Evolutionary conservation across 192 early-diverging fungal genomes (phyloP), one percentile per base, ranked within the genome.

Genomic region (Geranomyces michiganensis): DNA sequence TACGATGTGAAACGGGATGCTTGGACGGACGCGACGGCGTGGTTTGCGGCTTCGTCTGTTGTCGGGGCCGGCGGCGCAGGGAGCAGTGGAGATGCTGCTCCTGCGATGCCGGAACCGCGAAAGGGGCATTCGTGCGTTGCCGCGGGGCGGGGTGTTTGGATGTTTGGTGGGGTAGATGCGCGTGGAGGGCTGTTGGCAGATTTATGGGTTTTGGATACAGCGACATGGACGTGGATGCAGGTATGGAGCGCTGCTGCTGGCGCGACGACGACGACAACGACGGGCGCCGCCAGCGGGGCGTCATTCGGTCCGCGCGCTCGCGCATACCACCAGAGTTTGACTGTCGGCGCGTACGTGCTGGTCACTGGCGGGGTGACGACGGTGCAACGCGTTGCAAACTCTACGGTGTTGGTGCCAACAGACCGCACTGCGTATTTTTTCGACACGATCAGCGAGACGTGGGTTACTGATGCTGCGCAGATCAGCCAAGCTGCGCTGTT

Each of bases 381-480:
- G 32, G n/a, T 24, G 26, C 27, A 24, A 7, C n/a, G n/a, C n/a
- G 51, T 53, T n/a, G 24, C 51, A 53, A 53, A 53, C 51, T 24
- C 51, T 53, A 8, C 51, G 3, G 51, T 53, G 51, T 19, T 33
- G 51, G n/a, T 36, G 14, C 29, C 67, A 22, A 56, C 53, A 24
- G 67, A 68, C 17, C 48, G 67, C n/a, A 26, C 29, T 9, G 48
- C 55, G 27, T 68, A 68, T 51, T 33, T 68, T 33, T 68, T 32
- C 36, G 55, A 68, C 33, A 56, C 55, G 6, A 32, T 30, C 24
- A 33, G 22, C 6, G 55, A 22, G 12, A 30, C 27, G n/a, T 68
- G 67, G 67, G 31, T 68, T 1, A 27, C 48, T 0, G 67, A 68
- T 5, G 33, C 55, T 22, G 17, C 17, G 9, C 29, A 53, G 21